phyloP scores from a whole-genome alignment of 257 asterid species.

The Cinchona pubescens region DNA sequence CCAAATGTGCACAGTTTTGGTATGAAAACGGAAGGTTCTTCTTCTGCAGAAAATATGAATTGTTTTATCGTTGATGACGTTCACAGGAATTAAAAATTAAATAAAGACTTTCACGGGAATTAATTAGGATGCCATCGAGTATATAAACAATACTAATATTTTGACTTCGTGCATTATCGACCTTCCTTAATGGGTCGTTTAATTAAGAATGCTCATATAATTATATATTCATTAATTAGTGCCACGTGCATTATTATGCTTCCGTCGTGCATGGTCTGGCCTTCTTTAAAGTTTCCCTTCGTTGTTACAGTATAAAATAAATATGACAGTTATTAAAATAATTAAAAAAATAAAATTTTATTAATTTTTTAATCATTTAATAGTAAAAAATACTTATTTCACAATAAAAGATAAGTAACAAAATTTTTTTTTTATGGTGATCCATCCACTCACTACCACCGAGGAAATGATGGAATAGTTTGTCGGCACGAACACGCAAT shows the following conservation, averaged over 20 bases:
- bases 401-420: too few relatives aligned
- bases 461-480: too few relatives aligned
- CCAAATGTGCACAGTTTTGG: neutral
- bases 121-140: neutral
- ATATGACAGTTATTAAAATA: too few relatives aligned
- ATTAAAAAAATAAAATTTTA: too few relatives aligned
- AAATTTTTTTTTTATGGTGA: too few relatives aligned
- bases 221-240: neutral
- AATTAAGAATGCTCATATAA: neutral
- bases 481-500: too few relatives aligned
- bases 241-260: neutral
- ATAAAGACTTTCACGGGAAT: neutral
- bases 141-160: neutral
- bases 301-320: too few relatives aligned
- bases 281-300: neutral
- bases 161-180: neutral
- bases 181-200: neutral
- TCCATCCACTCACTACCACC: too few relatives aligned
- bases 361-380: too few relatives aligned
- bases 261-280: conserved; percentile 1
- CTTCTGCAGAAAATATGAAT: neutral
- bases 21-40: neutral
- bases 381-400: too few relatives aligned
- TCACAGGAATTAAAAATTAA: too few relatives aligned
- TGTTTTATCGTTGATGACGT: neutral